Evolutionary conservation across 768 basidiomycete species (phyloP).

Genomic region (Coprinopsis sp.): DNA sequence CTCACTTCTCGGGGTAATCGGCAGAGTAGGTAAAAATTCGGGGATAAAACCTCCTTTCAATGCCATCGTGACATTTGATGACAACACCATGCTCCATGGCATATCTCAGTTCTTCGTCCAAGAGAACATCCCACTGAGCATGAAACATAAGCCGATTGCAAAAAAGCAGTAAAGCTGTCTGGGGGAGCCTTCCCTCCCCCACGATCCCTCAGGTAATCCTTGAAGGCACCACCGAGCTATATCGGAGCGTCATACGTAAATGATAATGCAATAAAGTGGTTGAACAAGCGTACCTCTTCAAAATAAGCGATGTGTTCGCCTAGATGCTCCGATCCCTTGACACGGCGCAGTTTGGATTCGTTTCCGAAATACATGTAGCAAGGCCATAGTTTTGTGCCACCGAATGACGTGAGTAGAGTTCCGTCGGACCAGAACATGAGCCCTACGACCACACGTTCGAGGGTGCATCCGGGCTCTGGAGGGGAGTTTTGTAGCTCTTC

Average conservation of each 20-base stretch:
- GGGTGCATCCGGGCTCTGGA: no score
- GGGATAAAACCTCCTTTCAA: no score
- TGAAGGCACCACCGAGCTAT: no score
- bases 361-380: no score
- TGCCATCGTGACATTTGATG: no score
- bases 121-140: constrained; percentile 25
- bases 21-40: constrained; percentile 33
- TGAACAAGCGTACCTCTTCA: constrained; percentile 19
- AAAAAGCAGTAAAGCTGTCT: constrained; percentile 22
- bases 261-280: neutral
- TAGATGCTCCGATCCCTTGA: constrained; percentile 22
- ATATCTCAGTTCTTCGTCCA: constrained; percentile 29
- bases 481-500: no score
- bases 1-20: constrained; percentile 39
- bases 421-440: constrained; percentile 19
- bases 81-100: constrained; percentile 32
- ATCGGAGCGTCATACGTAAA: no score
- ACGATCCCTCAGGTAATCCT: constrained; percentile 11
- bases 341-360: constrained; percentile 34
- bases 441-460: no score
- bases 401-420: constrained; percentile 23
- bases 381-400: constrained; percentile 30
- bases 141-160: constrained; percentile 30
- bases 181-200: constrained; percentile 16
- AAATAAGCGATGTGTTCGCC: constrained; percentile 40